A percentile compares a stretch with the other conserved stretches of the same genome.
Evolutionary conservation across 2,329 filamentous ascomycete species (phyloP).

Genomic region (Colletotrichum zoysiae): DNA sequence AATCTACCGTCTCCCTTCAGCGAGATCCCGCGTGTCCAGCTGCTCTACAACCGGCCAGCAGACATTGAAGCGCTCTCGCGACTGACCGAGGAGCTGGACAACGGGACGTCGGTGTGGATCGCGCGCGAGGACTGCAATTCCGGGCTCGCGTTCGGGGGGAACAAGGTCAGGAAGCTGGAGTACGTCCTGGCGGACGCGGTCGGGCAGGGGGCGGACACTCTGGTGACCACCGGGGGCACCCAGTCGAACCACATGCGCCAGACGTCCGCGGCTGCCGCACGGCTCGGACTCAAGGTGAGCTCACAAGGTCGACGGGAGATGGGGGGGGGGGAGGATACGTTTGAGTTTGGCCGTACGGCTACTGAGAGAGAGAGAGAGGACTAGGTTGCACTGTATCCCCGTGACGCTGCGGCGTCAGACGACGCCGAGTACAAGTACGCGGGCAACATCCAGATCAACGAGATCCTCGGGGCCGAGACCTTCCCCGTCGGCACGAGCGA

Average conservation of each 20-base stretch:
- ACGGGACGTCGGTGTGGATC: conserved; percentile 25
- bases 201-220: conserved; percentile 45
- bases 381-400: conserved; percentile 32
- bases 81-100: conserved; percentile 14
- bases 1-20: conserved; percentile 36
- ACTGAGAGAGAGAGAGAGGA: background rate
- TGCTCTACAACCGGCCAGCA: conserved; percentile 33
- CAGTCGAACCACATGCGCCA: conserved; percentile 54
- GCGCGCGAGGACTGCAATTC: conserved; percentile 46
- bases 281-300: conserved; percentile 45
- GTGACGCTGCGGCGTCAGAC: background rate
- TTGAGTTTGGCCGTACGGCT: too few relatives aligned
- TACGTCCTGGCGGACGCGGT: conserved; percentile 52
- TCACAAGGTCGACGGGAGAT: too few relatives aligned
- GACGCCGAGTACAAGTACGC: conserved; percentile 34
- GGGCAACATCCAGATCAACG: conserved; percentile 44
- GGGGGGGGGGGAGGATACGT: too few relatives aligned
- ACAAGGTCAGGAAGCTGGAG: conserved; percentile 55
- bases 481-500: conserved; percentile 27
- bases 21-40: conserved; percentile 36
- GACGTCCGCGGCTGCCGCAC: conserved; percentile 50
- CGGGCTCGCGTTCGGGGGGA: conserved; percentile 52
- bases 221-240: conserved; percentile 52
- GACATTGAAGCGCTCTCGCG: conserved; percentile 33
- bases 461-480: conserved; percentile 42